Evolutionary conservation across 2,329 filamentous ascomycete genomes (phyloP), one percentile per base, ranked within the genome.

Genomic region (Sarocladium kiliense): DNA sequence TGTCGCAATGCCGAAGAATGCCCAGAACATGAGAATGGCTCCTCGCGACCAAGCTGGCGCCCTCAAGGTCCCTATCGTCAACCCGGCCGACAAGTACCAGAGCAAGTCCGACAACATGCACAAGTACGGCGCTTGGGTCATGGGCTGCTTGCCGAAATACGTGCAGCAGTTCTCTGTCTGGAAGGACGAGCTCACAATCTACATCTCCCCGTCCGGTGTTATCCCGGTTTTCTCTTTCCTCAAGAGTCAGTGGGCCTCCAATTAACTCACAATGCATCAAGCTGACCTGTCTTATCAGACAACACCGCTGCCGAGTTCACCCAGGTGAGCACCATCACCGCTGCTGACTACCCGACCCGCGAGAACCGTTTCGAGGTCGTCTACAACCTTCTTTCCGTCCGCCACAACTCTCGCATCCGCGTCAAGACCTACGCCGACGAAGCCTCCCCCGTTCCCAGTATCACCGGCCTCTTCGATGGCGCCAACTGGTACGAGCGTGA

Each of bases 381-480:
- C 63, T 99, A 99, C 82, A 97, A 99, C 76, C 75, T 99, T 62
- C 86, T 99, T 60, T 95, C 89, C 63, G 88, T 99, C 65, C 88
- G 94, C 62, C 91, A 97, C 79, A 99, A 99, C 77, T 88, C 92
- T 54, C 89, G 94, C 63, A 94, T 99, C 73, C 85, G 94, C 58
- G 91, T 99, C 69, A 99, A 99, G 86, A 99, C 94, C 49, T 99
- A 99, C 71, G 92, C 93, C 65, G 93, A 99, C 68, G 94, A 99
- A 77, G 89, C 91, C 7, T 90, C 90, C 3, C 92, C 94, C 1
- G 91, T 99, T 0, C 94, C 94, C 39, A 95, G 89, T 71, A 80
- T 97, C 63, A 92, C 87, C 50, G 76, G 82, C 59, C 80, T 99
- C 44, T 99, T 88, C 71, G 92, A 97, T 68, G 94, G 94, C 58